Base-by-base conservation (phyloP, 495 filamentous ascomycete species). In the Penicillium steckii region DNA sequence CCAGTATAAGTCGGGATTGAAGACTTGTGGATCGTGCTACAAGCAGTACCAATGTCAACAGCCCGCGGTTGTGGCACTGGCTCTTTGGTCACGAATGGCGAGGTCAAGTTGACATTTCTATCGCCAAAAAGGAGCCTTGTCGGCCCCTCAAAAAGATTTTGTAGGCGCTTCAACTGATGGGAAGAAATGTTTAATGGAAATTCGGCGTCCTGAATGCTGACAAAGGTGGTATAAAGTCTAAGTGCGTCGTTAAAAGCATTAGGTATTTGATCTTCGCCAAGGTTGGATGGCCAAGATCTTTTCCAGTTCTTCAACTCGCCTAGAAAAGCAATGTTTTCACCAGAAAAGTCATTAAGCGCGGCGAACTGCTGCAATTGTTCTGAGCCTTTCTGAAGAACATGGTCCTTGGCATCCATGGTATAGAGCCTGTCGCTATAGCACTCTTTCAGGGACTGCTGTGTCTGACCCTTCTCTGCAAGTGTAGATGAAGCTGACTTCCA, bases 121-220 rank as follows among this genome's bases (percentile, higher is more conserved):
- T 55, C 52, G 26, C 52, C 52, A 23, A 35, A 44, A 2, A 55
- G 18, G 13, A 23, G 22, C 3, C 52, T 45, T 2, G 52, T 37
- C 3, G 45, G 45, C 2, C 25, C 21, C 26, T 55, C 52, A 21
- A 55, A 55, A 25, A 55, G 15, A 33, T 44, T 18, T 21, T 55
- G 24, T 4, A 55, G 23, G 1, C 18, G 18, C 18, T 55, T 55
- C 3, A 44, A 22, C 17, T 9, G 17, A 12, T 55, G 24, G 5
- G 52, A 55, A 22, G 52, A 55, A 10, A 55, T 44, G 23, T 53
- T 53, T 9, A 53, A 10, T 1, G 52, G 52, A 24, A 55, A 55
- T 13, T 49, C 46, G 15, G 52, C 52, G 35, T 55, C 45, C 5
- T 42, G 45, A 8, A 37, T 33, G 44, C 52, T 55, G 35, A 55